A percentile compares a stretch with the other conserved stretches of the same genome.
Conservation (phyloP, 2,329 filamentous ascomycete genomes). For the Coniochaeta prunicola region DNA sequence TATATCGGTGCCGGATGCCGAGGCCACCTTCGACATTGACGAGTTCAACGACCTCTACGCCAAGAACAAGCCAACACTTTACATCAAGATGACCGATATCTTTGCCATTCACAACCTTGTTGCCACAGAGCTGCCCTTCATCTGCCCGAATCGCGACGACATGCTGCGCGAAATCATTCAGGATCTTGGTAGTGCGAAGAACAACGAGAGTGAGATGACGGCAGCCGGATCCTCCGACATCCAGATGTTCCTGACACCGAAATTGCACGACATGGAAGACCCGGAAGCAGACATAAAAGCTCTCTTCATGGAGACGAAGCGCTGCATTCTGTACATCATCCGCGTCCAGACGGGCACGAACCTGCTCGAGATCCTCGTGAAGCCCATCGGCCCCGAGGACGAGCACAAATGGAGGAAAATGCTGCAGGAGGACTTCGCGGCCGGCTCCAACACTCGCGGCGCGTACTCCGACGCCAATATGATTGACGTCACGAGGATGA, state of each 20-base stretch:
- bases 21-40: conserved; percentile 93
- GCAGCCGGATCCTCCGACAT: conserved; percentile 84
- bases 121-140: conserved; percentile 65
- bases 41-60: conserved; percentile 98
- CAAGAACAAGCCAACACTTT: conserved; percentile 93
- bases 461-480: conserved; percentile 89
- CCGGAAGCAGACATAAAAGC: conserved; percentile 88
- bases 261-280: conserved; percentile 83
- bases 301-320: conserved; percentile 96
- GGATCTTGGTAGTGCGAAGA: conserved; percentile 92
- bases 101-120: conserved; percentile 92
- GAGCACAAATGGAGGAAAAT: conserved; percentile 81
- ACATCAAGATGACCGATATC: conserved; percentile 97
- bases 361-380: conserved; percentile 91
- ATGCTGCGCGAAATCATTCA: conserved; percentile 84
- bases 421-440: conserved; percentile 72
- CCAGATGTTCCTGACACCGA: conserved; percentile 81
- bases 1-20: conserved; percentile 78
- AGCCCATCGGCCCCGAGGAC: conserved; percentile 79
- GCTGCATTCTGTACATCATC: conserved; percentile 95
- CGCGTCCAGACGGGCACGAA: conserved; percentile 87
- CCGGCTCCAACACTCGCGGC: conserved; percentile 61
- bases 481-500: conserved; percentile 82
- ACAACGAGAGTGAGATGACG: conserved; percentile 88
- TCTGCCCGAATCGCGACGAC: conserved; percentile 79